Evolutionary conservation across 1,139 yeast species (phyloP), one percentile per base, ranked within the genome.

Genomic region (Tardiomyces depauwii): DNA sequence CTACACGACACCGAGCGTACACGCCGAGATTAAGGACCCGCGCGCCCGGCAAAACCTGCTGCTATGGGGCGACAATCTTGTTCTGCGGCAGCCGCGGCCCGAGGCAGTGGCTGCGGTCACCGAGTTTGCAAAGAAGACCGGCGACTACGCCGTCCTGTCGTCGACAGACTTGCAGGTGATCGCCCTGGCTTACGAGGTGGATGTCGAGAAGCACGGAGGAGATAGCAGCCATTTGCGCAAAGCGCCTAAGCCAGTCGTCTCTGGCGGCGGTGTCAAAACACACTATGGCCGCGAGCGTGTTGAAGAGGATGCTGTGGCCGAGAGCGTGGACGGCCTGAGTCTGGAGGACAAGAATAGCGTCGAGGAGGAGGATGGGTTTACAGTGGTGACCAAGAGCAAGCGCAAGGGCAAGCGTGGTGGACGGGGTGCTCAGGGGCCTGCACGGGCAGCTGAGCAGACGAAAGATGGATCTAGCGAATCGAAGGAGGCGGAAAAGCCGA

Each of bases 1-100:
- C 59, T 84, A 73, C 62, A 89, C 97, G 13, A 87, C 97, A 0
- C 97, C 97, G 2, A 89, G 96, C 1, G 97, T 93, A 18, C 77
- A 74, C 58, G 71, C 76, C 32, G 99, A 93, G 68, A 79, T 93
- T 59, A 80, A 77, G 59, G 98, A 93, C 67, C 95, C 83, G 53
- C 73, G 76, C 51, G 87, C 93, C 9, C 75, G 95, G 63, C 78
- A 77, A 54, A 91, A 89, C 58, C 68, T 91, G 45, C 66, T 82
- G 38, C 60, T 74, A 2, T 89, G 96, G 96, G 86, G 81, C 38
- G 84, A 81, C 45, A 47, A 51, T 21, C 54, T 69, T 40, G 51
- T 51, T 2, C 57, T 73, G 13, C 76, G 88, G 63, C 96, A 89
- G 55, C 98, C 98, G 2, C 77, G 73, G 49, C 71, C 76, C 5